These are phyloP conservation scores for Lepraria neglecta DNA, from an alignment of 495 filamentous ascomycete genomes.

Conservation along the genomic window DNA sequence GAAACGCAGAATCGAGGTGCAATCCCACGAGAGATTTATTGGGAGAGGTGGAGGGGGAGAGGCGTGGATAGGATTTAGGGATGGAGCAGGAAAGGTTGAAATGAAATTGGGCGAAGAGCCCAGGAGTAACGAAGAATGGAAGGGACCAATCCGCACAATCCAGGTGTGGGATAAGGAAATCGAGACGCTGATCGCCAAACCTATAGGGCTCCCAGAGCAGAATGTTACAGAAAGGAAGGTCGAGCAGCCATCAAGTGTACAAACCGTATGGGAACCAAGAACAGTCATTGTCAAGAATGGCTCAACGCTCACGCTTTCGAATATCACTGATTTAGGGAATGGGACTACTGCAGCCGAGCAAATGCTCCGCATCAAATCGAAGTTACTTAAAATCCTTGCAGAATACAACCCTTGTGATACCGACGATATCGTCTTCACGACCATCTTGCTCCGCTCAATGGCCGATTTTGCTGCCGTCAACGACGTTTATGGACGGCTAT, in stretches of 20 bases:
- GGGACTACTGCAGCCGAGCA: conserved; percentile 37
- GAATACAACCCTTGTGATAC: conserved; percentile 28
- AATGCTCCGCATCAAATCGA: conserved; percentile 44
- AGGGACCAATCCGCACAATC: conserved; percentile 36
- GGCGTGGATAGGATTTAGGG: conserved; percentile 53
- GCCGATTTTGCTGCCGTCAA: conserved; percentile 69
- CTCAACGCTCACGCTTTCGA: conserved; percentile 38
- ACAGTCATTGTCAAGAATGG: conserved; percentile 19
- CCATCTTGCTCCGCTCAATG: conserved; percentile 75
- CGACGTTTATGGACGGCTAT: conserved; percentile 59
- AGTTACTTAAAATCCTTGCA: conserved; percentile 29
- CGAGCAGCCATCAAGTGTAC: neutral
- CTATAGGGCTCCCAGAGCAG: neutral
- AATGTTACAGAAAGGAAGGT: neutral
- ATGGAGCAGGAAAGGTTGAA: conserved; percentile 46
- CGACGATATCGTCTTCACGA: conserved; percentile 62
- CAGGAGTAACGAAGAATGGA: conserved; percentile 39
- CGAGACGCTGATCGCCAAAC: conserved; percentile 26
- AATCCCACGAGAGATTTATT: conserved; percentile 45
- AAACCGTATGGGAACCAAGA: neutral
- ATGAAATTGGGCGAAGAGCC: conserved; percentile 39
- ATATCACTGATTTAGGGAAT: conserved; percentile 41
- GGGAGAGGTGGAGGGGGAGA: conserved; percentile 65
- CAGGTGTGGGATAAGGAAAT: conserved; percentile 44
- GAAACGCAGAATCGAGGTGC: conserved; percentile 62